Percentiles rank a stretch among this genome's conserved stretches.
Evolutionary conservation across 2,329 filamentous ascomycete genomes (phyloP).

Genomic region (Aspergillus caelatus): DNA sequence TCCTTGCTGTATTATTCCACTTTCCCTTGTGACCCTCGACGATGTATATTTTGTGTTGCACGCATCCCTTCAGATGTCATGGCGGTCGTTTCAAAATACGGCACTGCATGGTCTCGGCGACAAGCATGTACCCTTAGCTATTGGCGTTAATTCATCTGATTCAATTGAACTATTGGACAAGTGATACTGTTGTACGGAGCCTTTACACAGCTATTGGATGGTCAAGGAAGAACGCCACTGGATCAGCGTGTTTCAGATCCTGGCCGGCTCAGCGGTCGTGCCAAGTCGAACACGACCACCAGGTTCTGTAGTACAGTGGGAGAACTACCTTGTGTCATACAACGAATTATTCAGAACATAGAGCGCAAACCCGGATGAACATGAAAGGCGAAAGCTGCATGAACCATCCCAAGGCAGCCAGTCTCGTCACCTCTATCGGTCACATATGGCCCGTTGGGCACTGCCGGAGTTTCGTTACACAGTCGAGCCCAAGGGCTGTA

Average conservation of each 20-base stretch:
- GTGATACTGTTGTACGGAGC: slow-evolving; percentile 15
- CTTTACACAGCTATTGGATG: neutral
- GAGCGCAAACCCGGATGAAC: neutral
- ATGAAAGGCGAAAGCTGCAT: neutral
- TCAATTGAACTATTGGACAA: slow-evolving; percentile 17
- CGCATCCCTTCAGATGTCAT: slow-evolving; percentile 19
- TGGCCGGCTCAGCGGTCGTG: neutral
- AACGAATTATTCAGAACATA: neutral
- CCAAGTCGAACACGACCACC: neutral
- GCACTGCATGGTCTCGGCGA: slow-evolving; percentile 26
- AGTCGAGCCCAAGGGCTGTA: neutral
- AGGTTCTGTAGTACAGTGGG: slow-evolving; percentile 1
- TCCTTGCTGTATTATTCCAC: slow-evolving; percentile 25
- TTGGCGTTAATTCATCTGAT: slow-evolving; percentile 21
- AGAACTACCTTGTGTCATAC: neutral
- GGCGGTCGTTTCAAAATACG: slow-evolving; percentile 21
- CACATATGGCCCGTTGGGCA: slow-evolving; percentile 2
- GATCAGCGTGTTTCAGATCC: neutral
- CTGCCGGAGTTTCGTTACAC: neutral
- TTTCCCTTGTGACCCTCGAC: slow-evolving; percentile 18
- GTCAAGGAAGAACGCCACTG: neutral
- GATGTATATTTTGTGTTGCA: slow-evolving; percentile 22
- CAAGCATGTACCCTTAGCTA: slow-evolving; percentile 23
- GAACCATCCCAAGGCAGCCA: neutral
- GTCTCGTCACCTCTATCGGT: neutral